phyloP scores from a whole-genome alignment of 202 grass and related monocot species.

The Setaria viridis region DNA sequence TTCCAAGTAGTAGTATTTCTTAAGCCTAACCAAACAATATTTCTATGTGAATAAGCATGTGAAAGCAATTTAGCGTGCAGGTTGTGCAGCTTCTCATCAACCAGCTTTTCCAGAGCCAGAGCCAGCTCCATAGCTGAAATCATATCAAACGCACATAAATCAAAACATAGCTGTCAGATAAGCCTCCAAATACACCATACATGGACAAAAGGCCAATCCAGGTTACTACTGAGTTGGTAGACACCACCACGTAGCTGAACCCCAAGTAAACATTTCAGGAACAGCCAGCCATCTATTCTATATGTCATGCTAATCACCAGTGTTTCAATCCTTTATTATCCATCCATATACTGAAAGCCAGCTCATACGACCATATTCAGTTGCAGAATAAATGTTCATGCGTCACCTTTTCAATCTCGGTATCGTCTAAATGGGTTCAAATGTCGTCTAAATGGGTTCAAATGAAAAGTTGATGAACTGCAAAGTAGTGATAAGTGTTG shows the following conservation, averaged over 20 bases:
- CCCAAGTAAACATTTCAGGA: not conserved
- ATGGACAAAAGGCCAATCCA: not conserved
- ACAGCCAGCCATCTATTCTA: not conserved
- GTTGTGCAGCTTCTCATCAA: slow-evolving; percentile 88
- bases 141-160: not conserved
- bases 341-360: not conserved
- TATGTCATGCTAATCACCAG: not conserved
- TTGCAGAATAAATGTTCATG: not conserved
- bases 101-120: slow-evolving; percentile 86
- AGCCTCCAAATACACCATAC: not conserved
- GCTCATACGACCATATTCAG: not conserved
- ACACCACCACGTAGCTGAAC: not conserved
- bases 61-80: slow-evolving; percentile 58
- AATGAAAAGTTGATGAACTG: too few species aligned
- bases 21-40: not conserved
- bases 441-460: too few species aligned
- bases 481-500: too few species aligned
- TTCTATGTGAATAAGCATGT: not conserved
- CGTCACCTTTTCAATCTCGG: too few species aligned
- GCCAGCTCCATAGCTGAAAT: slow-evolving; percentile 92
- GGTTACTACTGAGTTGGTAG: too few species aligned
- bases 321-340: not conserved
- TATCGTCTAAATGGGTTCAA: too few species aligned
- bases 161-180: not conserved
- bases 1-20: too few species aligned